Conservation (phyloP, 2,329 filamentous ascomycete species). For the Trichothecium sympodiale region DNA sequence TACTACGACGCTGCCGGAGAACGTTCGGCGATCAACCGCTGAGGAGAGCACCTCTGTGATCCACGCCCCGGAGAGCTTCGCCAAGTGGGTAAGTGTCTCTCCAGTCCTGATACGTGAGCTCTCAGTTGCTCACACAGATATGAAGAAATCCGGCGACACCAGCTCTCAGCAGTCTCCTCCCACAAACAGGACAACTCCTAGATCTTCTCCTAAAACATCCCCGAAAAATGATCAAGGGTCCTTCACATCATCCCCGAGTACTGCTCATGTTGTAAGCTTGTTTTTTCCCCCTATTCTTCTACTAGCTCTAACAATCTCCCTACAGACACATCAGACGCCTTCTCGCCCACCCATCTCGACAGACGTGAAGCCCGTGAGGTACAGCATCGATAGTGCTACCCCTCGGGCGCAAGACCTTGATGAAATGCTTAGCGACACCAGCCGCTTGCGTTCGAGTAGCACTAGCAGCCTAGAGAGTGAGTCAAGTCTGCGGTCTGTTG, state of each 20-base stretch:
- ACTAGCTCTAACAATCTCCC: constrained; percentile 7
- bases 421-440: constrained; percentile 52
- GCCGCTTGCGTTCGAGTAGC: constrained; percentile 51
- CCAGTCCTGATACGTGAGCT: not conserved
- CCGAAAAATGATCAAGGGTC: constrained; percentile 25
- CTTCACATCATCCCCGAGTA: constrained; percentile 12
- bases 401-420: constrained; percentile 75
- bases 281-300: constrained; percentile 3
- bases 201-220: constrained; percentile 12
- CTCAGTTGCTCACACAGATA: not conserved
- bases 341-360: constrained; percentile 66
- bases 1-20: constrained; percentile 45
- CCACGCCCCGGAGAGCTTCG: constrained; percentile 76
- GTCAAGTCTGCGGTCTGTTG: constrained; percentile 10
- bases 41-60: constrained; percentile 86
- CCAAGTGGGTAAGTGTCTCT: constrained; percentile 56
- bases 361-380: constrained; percentile 54
- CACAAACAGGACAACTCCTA: not conserved
- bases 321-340: constrained; percentile 16
- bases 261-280: constrained; percentile 13
- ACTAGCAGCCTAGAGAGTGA: constrained; percentile 70
- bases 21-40: constrained; percentile 46
- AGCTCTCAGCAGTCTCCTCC: not conserved
- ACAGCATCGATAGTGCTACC: constrained; percentile 59
- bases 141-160: not conserved